Conservation (phyloP, 352 stramenopile genomes). For the Saprolegnia diclina region DNA sequence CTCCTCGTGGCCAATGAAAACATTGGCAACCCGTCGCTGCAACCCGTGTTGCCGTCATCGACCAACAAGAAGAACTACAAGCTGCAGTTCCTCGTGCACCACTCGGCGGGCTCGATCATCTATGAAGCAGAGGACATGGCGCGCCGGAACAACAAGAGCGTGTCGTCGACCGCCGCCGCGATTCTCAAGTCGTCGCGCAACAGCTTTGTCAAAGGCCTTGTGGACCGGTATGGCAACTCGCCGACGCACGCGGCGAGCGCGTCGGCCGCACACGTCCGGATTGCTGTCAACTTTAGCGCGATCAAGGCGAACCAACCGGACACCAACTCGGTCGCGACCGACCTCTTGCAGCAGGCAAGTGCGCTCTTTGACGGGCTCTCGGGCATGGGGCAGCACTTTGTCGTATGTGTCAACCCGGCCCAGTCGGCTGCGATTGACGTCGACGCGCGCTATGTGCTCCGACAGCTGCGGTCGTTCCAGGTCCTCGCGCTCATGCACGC, state of each 20-base stretch:
- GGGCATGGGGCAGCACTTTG: slow-evolving; percentile 73
- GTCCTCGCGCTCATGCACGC: slow-evolving; percentile 72
- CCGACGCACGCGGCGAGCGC: background rate
- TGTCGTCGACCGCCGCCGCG: slow-evolving; percentile 69
- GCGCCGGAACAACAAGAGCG: slow-evolving; percentile 60
- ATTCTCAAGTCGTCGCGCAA: slow-evolving; percentile 86
- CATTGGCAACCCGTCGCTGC: slow-evolving; percentile 57
- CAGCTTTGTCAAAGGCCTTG: slow-evolving; percentile 28
- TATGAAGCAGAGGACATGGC: slow-evolving; percentile 70
- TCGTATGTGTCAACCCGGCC: slow-evolving; percentile 77
- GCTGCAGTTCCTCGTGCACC: slow-evolving; percentile 65
- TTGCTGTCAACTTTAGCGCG: slow-evolving; percentile 44
- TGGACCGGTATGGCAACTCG: slow-evolving; percentile 24
- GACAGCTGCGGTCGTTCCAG: slow-evolving; percentile 60
- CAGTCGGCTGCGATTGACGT: slow-evolving; percentile 46
- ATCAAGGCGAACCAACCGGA: slow-evolving; percentile 36
- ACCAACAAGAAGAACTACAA: slow-evolving; percentile 78
- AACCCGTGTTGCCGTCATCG: slow-evolving; percentile 41
- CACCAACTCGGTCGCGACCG: slow-evolving; percentile 38
- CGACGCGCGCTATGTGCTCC: slow-evolving; percentile 63
- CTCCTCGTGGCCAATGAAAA: slow-evolving; percentile 73
- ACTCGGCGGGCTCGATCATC: slow-evolving; percentile 63
- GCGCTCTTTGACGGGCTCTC: slow-evolving; percentile 61
- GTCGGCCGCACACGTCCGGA: background rate
- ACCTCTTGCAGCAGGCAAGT: slow-evolving; percentile 63